Base-by-base conservation (phyloP, 75 land plant genomes). In the Chamaecyparis obtusa region DNA sequence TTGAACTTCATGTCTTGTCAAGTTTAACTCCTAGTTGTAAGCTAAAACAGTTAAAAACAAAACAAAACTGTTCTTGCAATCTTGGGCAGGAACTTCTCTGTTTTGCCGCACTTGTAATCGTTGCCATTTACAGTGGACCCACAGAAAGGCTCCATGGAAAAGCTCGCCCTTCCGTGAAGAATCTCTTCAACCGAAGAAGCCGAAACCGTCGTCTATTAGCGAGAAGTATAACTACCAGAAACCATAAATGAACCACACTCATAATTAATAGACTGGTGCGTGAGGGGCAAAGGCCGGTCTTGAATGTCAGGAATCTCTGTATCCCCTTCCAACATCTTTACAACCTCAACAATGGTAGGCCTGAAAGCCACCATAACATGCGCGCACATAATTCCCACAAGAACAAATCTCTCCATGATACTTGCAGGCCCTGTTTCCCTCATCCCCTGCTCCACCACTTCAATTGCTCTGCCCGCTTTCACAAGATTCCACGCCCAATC, bases 401-500 rank as follows among this genome's bases (percentile, higher is more conserved):
- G 41, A 75, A 91, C 90, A 85, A 89, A 91, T 76, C 91, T 86
- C 35, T 86, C 90, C 90, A 91, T 86, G 17, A 91, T 83, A 44
- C 44, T 86, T 7, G 10, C 83, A 39, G 92, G 88, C 32, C 90
- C 90, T 14, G 9, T 72, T 0, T 75, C 48, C 32, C 92, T 71
- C 1, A 91, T 79, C 19, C n/a, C 33, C 71, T 77, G 0, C 33
- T 89, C 90, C 39, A 91, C 80, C 64, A 91, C 69, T 21, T 89
- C 92, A 32, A 46, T 60, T 21, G 35, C 57, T 48, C 84, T 86
- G 27, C 86, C 90, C 5, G 81, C 85, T 83, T 91, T 91, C 30
- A 89, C 90, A 3, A 88, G 36, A 54, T 2, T 19, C 92, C 92
- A 91, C 5, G 92, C 92, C 92, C 92, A 91, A 39, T 91, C 92